These are phyloP conservation scores for Draba incana DNA, from an alignment of 345 rosid genomes.

Conservation along the genomic window DNA sequence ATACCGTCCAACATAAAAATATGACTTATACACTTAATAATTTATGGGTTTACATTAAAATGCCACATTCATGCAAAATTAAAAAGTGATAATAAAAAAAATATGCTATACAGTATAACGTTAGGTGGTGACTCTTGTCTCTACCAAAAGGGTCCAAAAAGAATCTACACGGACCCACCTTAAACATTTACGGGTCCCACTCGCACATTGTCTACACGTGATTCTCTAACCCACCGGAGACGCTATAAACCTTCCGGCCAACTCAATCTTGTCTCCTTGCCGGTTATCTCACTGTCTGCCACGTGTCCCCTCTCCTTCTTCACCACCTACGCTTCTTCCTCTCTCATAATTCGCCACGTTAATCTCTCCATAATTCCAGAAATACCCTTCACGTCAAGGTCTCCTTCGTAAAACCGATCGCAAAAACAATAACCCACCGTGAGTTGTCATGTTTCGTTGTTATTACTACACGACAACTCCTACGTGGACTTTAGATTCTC, in stretches of 20 bases:
- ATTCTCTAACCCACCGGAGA: conserved; percentile 33
- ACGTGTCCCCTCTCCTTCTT: conserved; percentile 37
- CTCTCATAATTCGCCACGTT: conserved; percentile 42
- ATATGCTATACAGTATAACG: neutral
- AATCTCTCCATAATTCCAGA: conserved; percentile 11
- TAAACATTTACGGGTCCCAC: neutral
- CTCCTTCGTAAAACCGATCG: too few relatives aligned
- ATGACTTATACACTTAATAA: neutral
- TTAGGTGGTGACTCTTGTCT: conserved; percentile 42
- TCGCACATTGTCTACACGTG: conserved; percentile 33
- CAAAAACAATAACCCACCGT: conserved; percentile 11
- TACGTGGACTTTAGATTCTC: conserved; percentile 39
- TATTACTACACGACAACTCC: conserved; percentile 39
- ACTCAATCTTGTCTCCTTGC: conserved; percentile 38
- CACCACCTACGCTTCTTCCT: conserved; percentile 40
- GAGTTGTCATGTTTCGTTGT: conserved; percentile 41
- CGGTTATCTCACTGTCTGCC: conserved; percentile 31
- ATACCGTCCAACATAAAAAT: conserved; percentile 1
- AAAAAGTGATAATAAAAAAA: conserved; percentile 31
- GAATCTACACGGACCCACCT: conserved; percentile 24
- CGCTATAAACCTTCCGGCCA: conserved; percentile 38
- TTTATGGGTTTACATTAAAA: conserved; percentile 16
- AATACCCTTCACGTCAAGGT: conserved; percentile 4
- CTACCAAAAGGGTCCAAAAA: conserved; percentile 36
- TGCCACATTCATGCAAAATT: conserved; percentile 36